Evolutionary conservation across 768 basidiomycete genomes (phyloP).

Genomic region (Cubamyces lactineus): DNA sequence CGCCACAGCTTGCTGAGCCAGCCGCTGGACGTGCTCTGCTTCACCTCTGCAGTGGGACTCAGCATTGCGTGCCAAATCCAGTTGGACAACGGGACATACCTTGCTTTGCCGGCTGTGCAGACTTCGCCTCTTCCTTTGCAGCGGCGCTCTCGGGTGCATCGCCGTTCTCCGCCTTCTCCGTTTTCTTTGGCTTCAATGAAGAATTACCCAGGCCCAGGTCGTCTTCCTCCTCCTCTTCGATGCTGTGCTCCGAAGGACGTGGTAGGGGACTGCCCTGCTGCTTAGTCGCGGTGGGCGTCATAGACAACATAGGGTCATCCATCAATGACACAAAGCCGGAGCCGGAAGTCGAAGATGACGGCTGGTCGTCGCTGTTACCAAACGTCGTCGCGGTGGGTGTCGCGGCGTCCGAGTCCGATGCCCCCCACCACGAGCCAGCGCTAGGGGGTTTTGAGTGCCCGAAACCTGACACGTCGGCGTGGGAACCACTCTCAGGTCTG

Average conservation of each 20-base stretch:
- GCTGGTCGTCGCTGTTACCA: slow-evolving; percentile 51
- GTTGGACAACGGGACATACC: slow-evolving; percentile 11
- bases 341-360: slow-evolving; percentile 39
- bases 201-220: slow-evolving; percentile 92
- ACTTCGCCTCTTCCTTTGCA: slow-evolving; percentile 33
- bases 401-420: slow-evolving; percentile 42
- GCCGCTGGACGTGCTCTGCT: slow-evolving; percentile 41
- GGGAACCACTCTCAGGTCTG: slow-evolving; percentile 16
- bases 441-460: slow-evolving; percentile 41
- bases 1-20: slow-evolving; percentile 90
- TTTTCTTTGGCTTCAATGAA: slow-evolving; percentile 38
- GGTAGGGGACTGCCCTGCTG: slow-evolving; percentile 16
- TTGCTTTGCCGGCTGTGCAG: slow-evolving; percentile 25
- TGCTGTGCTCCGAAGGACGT: slow-evolving; percentile 22
- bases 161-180: slow-evolving; percentile 21
- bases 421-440: slow-evolving; percentile 62
- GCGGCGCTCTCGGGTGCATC: not conserved
- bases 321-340: slow-evolving; percentile 81
- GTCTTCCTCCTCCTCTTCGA: slow-evolving; percentile 71
- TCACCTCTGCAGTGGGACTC: slow-evolving; percentile 29
- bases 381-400: slow-evolving; percentile 79
- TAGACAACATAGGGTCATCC: slow-evolving; percentile 58
- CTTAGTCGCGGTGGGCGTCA: slow-evolving; percentile 35
- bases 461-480: slow-evolving; percentile 23
- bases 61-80: not conserved